Percentiles rank a stretch among this genome's conserved stretches.
Conservation (phyloP, 345 rosid species). For the Trapa bicornis region DNA sequence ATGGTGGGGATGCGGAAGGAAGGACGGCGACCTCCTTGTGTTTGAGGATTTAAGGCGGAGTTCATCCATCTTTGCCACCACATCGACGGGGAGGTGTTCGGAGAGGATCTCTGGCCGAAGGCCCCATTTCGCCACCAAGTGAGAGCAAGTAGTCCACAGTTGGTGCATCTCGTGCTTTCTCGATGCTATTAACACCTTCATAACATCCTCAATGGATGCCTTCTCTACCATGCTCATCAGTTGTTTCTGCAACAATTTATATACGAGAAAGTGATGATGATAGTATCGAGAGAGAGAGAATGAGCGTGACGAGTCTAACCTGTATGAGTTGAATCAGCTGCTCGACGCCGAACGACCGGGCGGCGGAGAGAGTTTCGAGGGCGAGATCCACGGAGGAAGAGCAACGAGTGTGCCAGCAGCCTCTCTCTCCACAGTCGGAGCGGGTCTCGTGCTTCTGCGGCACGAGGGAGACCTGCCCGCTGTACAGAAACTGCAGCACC, state of each 20-base stretch:
- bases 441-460: conserved; percentile 95
- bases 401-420: conserved; percentile 99
- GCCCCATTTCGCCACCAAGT: conserved; percentile 82
- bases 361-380: conserved; percentile 90
- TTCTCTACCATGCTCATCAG: conserved; percentile 88
- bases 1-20: conserved; percentile 4
- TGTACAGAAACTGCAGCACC: conserved; percentile 86
- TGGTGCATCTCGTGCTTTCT: conserved; percentile 96
- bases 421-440: conserved; percentile 90
- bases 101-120: conserved; percentile 33
- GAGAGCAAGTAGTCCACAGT: conserved; percentile 94
- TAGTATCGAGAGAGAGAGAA: too few relatives aligned
- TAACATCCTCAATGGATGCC: conserved; percentile 93
- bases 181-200: conserved; percentile 93
- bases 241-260: conserved; percentile 49
- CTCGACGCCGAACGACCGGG: conserved; percentile 89
- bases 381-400: conserved; percentile 98
- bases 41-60: conserved; percentile 29
- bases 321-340: conserved; percentile 95
- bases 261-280: too few relatives aligned
- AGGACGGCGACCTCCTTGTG: conserved; percentile 13
- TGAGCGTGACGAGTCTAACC: conserved; percentile 22
- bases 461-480: conserved; percentile 88
- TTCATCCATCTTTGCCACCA: conserved; percentile 38
- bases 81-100: conserved; percentile 36